phyloP scores from a whole-genome alignment of 23 red algal genomes.

The Gracilariopsis chorda region DNA sequence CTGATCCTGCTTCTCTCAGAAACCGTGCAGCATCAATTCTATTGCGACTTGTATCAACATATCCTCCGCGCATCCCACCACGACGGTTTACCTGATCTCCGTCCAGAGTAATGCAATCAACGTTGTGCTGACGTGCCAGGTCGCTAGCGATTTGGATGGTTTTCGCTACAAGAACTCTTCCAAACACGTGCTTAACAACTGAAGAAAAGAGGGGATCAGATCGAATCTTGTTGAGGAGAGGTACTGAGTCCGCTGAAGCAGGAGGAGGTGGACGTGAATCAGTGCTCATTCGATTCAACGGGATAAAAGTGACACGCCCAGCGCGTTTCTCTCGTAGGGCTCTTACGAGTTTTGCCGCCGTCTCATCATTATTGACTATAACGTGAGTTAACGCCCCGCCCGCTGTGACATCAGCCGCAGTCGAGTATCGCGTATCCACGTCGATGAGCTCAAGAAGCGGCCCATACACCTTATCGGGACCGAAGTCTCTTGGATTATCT shows the following conservation, averaged over 20 bases:
- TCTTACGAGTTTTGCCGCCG: conserved; percentile 81
- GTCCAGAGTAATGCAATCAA: conserved; percentile 96
- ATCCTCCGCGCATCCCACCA: conserved; percentile 95
- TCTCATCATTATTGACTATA: conserved; percentile 95
- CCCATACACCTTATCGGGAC: conserved; percentile 76
- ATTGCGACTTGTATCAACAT: conserved; percentile 65
- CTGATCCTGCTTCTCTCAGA: conserved; percentile 16
- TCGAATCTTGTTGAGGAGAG: conserved; percentile 78
- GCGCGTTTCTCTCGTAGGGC: conserved; percentile 57
- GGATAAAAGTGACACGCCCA: conserved; percentile 96
- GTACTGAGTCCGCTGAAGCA: conserved; percentile 74
- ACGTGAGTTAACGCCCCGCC: conserved; percentile 80
- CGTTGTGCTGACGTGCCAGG: conserved; percentile 51
- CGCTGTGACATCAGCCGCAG: conserved; percentile 82
- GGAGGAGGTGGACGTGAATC: conserved; percentile 13
- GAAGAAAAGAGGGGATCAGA: conserved; percentile 54
- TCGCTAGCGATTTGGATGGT: conserved; percentile 77
- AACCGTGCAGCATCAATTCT: conserved; percentile 73
- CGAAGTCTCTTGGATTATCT: conserved; percentile 49
- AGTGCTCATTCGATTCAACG: conserved; percentile 76
- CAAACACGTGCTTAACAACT: conserved; percentile 72
- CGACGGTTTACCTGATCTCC: conserved; percentile 93
- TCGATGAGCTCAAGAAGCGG: conserved; percentile 84
- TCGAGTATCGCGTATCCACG: conserved; percentile 76
- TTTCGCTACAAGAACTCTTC: conserved; percentile 80